A percentile compares a stretch with the other conserved stretches of the same genome.
These are phyloP conservation scores for Rubia tinctorum DNA, from an alignment of 305 asterid genomes.

Conservation along the genomic window DNA sequence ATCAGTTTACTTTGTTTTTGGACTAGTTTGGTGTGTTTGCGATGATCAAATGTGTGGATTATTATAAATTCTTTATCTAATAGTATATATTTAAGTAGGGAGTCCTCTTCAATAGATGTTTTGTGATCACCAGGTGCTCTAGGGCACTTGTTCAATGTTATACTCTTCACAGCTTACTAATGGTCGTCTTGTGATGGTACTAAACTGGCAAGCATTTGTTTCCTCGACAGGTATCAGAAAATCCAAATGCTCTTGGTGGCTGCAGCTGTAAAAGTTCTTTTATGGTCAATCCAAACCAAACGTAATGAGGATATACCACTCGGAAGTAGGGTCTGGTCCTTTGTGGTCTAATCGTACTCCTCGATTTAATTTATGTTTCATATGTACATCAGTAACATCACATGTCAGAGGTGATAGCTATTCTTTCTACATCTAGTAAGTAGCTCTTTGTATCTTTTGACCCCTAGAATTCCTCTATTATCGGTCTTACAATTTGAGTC, in stretches of 20 bases:
- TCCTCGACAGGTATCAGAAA: constrained; percentile 58
- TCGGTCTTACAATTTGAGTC: neutral
- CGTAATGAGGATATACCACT: neutral
- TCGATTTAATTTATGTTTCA: neutral
- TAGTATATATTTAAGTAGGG: neutral
- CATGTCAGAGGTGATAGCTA: too few species aligned
- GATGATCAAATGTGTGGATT: neutral
- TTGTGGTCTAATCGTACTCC: neutral
- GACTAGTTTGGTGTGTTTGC: neutral
- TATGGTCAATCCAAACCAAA: constrained; percentile 42
- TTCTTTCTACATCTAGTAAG: too few species aligned
- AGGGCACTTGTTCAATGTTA: neutral
- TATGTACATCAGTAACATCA: neutral
- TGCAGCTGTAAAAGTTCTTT: constrained; percentile 93
- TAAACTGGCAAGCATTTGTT: constrained; percentile 3
- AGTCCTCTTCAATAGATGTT: neutral
- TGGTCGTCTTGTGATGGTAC: constrained; percentile 3
- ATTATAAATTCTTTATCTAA: neutral
- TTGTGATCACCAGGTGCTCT: too few species aligned
- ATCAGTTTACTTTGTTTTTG: neutral
- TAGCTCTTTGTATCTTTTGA: neutral
- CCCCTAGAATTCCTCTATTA: too few species aligned
- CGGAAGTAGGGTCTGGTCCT: neutral
- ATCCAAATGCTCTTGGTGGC: constrained; percentile 94
- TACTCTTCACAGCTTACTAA: neutral